Conservation (phyloP, 441 rosid genomes). For the Jatropha multifida region DNA sequence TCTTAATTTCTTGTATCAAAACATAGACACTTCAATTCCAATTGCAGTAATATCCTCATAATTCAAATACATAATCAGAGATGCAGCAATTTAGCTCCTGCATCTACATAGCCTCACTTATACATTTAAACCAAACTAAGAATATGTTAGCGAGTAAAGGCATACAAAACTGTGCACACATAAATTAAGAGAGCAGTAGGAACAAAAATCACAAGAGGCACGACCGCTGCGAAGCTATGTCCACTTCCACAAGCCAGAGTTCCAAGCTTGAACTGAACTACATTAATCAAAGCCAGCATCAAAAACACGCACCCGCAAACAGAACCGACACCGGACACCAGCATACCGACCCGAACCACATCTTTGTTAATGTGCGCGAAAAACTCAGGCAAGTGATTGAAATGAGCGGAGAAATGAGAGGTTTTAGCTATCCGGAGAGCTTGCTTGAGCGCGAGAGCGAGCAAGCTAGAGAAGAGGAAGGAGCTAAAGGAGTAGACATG, state of each 20-base stretch:
- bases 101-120: background rate
- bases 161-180: slow-evolving; percentile 53
- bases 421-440: slow-evolving; percentile 49
- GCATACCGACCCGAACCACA: slow-evolving; percentile 64
- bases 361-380: slow-evolving; percentile 43
- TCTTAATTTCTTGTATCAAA: background rate
- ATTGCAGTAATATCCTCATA: background rate
- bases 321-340: slow-evolving; percentile 71
- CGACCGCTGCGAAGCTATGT: slow-evolving; percentile 56
- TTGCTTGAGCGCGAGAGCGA: slow-evolving; percentile 79
- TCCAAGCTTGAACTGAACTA: slow-evolving; percentile 81
- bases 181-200: slow-evolving; percentile 58
- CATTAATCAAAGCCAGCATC: slow-evolving; percentile 76
- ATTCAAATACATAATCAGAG: background rate
- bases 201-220: slow-evolving; percentile 73
- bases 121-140: no score
- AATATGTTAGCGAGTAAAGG: slow-evolving; percentile 50
- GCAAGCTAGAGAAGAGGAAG: slow-evolving; percentile 79
- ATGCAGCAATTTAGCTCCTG: background rate
- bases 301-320: slow-evolving; percentile 60
- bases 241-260: slow-evolving; percentile 67
- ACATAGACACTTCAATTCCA: background rate
- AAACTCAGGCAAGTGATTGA: slow-evolving; percentile 19
- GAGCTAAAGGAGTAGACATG: slow-evolving; percentile 84
- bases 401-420: slow-evolving; percentile 3